These are phyloP conservation scores for Globisporangium cederbergense DNA, from an alignment of 352 stramenopile genomes.

Conservation along the genomic window DNA sequence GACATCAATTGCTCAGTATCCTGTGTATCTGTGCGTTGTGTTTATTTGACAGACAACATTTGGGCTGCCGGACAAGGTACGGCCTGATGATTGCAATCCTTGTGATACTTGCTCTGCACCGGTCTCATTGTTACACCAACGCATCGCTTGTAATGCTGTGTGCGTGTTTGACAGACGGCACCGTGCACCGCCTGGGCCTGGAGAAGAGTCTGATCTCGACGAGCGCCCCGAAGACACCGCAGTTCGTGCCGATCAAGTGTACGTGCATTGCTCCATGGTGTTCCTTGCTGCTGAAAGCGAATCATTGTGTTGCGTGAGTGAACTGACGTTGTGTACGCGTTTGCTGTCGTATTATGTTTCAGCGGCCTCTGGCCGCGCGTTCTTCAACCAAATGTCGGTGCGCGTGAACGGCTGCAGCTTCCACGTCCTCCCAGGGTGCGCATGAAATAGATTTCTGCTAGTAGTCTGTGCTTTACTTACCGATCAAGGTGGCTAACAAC, in stretches of 20 bases:
- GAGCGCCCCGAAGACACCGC: slow-evolving; percentile 40
- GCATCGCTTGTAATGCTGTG: not conserved
- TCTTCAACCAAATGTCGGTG: slow-evolving; percentile 88
- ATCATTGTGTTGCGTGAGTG: not conserved
- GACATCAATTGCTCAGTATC: too few species aligned
- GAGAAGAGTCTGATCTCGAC: slow-evolving; percentile 82
- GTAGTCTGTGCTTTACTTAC: not conserved
- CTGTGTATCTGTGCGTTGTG: not conserved
- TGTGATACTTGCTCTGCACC: too few species aligned
- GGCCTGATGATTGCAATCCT: not conserved
- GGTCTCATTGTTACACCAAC: not conserved
- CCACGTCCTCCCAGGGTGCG: slow-evolving; percentile 69
- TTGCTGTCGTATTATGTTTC: not conserved
- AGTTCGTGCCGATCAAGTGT: slow-evolving; percentile 61
- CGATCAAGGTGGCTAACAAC: not conserved
- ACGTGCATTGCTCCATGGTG: slow-evolving; percentile 2
- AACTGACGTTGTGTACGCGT: too few species aligned
- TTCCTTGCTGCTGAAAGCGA: not conserved
- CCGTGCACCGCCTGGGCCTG: slow-evolving; percentile 73
- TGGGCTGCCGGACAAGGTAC: slow-evolving; percentile 64
- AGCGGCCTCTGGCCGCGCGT: slow-evolving; percentile 43
- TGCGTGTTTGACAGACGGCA: slow-evolving; percentile 43
- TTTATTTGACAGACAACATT: slow-evolving; percentile 59
- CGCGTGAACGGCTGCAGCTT: slow-evolving; percentile 83
- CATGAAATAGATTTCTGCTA: not conserved